Conservation (phyloP, 1,284 basidiomycete genomes). For the Heimioporus punctisporus region DNA sequence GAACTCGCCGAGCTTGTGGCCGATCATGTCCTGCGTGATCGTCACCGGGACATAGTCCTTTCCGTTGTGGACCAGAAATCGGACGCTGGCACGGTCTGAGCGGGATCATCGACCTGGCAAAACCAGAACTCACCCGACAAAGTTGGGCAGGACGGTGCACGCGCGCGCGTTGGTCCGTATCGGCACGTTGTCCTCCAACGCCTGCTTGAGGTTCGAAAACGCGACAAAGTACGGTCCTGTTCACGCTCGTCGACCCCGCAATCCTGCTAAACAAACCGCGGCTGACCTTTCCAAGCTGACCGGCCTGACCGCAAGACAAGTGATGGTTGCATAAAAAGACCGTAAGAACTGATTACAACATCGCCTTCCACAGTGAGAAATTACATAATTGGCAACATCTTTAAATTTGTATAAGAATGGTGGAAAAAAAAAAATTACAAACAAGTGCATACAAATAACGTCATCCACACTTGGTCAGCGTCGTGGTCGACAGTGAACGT, state of each 20-base stretch:
- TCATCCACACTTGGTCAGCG: background rate
- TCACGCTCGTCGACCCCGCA: background rate
- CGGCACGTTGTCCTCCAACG: conserved; percentile 81
- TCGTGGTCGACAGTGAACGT: conserved; percentile 6
- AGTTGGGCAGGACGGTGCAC: conserved; percentile 95
- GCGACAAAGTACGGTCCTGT: conserved; percentile 95
- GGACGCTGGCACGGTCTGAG: conserved; percentile 49
- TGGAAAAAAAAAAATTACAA: too few relatives aligned
- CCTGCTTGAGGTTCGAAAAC: conserved; percentile 89
- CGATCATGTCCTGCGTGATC: conserved; percentile 98
- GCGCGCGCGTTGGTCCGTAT: conserved; percentile 91
- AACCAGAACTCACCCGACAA: conserved; percentile 69
- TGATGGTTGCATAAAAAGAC: conserved; percentile 25
- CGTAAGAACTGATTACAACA: background rate
- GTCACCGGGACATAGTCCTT: conserved; percentile 87
- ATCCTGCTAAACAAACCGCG: background rate
- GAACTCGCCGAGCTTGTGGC: conserved; percentile 98
- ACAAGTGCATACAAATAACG: background rate
- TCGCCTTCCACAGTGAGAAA: background rate
- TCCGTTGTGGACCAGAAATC: conserved; percentile 95
- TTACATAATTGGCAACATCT: too few relatives aligned
- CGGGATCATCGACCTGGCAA: too few relatives aligned
- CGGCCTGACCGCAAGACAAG: conserved; percentile 37
- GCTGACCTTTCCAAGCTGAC: conserved; percentile 44
- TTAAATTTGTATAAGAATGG: too few relatives aligned